Base-by-base conservation (phyloP, 2,329 filamentous ascomycete species). In the Trichoderma sp. region DNA sequence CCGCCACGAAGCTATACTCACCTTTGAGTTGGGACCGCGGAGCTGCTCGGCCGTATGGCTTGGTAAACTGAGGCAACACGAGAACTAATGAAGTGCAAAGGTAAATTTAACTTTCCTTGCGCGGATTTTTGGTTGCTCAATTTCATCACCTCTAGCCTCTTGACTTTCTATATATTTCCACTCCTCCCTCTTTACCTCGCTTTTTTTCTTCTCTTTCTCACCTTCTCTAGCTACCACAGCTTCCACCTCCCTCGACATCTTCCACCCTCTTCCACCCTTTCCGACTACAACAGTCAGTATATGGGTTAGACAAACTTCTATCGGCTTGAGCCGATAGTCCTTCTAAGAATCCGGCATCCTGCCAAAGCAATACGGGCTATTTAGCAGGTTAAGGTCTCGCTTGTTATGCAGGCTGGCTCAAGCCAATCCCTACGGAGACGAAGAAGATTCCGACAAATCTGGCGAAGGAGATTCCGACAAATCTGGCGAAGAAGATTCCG, bases 301-400 rank as follows among this genome's bases (percentile, higher is more conserved):
- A 33, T 33, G 31, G 31, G 33, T 10, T 4, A 27, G 27, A 3
- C 33, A 35, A 13, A 13, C 33, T 35, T 35, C 2, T 10, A 35
- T 35, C 11, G 11, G 33, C 33, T 35, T 35, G 33, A 14, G 33
- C 33, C 33, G 33, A 35, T 35, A 35, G 11, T 35, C 33, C 4
- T 11, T 35, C 33, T 35, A 35, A 35, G 33, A 35, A 35, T 11
- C 33, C 33, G 11, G 33, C 33, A 11, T 35, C 13, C 33, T 35
- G 33, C 33, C 37, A 40, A 37, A 58, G 55, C 55, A 58, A 58
- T 58, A 58, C 33, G 55, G 55, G 55, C 55, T 58, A 37, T 37
- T 58, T 58, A 58, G 55, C 55, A 58, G 55, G 55, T 37, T 21
- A 37, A 37, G n/a, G 31, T 24, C 55, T 37, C 55, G 19, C 24